Base-by-base conservation (phyloP, 2,329 filamentous ascomycete species). In the Thielaviopsis euricoi region DNA sequence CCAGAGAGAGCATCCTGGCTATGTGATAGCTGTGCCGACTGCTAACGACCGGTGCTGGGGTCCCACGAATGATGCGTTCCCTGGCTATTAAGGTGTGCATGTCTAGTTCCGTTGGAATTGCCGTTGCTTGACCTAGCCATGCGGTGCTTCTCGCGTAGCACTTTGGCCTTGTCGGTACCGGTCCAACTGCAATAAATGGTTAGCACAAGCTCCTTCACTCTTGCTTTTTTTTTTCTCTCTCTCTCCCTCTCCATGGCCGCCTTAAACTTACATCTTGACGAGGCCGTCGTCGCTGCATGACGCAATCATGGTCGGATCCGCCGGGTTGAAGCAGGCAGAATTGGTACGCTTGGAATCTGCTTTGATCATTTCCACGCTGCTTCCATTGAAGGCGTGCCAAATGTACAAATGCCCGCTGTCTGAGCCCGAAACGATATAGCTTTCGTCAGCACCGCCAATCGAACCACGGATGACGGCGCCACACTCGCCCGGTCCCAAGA, bases 381-480 rank as follows among this genome's bases (percentile, higher is more conserved):
- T 75, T 6, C 88, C 89, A 40, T 86, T 88, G 58, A 83, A 85
- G 69, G 89, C 93, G 68, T 95, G 87, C 89, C 90, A 97, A 61
- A 98, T 87, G 67, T 89, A 85, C 49, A 97, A 79, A 58, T 79
- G 77, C 1, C 82, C 81, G 62, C 82, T 80, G 78, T 96, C 89
- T 65, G 89, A 95, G 12, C 93, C 93, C 65, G 87, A 91, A 26
- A 94, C 76, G 10, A 97, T 85, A 68, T 96, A 96, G 67, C 85
- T 90, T 71, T 96, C 89, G 60, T 87, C 85, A 1, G 91, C 90
- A 33, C 93, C 93, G 19, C 93, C 93, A 70, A 96, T 93, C 0
- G 77, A 74, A 65, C 84, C 87, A 55, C 91, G 79, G 60, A 98
- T 94, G 58, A 96, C 79, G 66, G 76, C 95, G 1, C 85, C 74